Evolutionary conservation across 2,329 filamentous ascomycete species (phyloP), one percentile per base, ranked within the genome.

Genomic region (Penicillium corylophilum): DNA sequence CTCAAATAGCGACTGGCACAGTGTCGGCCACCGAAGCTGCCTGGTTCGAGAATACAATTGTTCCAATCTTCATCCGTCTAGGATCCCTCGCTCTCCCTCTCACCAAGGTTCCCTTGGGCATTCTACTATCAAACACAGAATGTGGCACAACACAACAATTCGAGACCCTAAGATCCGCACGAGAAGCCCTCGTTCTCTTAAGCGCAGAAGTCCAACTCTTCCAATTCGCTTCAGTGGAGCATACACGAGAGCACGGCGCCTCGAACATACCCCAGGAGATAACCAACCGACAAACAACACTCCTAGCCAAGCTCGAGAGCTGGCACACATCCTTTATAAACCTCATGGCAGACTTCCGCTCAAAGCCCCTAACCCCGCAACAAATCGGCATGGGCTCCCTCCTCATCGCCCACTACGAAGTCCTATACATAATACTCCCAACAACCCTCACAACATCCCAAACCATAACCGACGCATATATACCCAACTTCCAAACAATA

Each of bases 41-140:
- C 7, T 45, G 64, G 18, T 31, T 69, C 2, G 54, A 65, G 8
- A 54, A 61, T 23, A 65, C 56, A 6, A 65, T 70, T 15, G 50
- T 67, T 9, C 66, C 67, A 0, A 56, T 68, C 3, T 68, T 70
- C 16, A 44, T 65, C n/a, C 66, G 63, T 13, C 45, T 70, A 10
- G 65, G 62, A 9, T 46, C 62, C 16, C 46, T 67, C 4, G 53
- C 59, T 29, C 50, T 62, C 18, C 51, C 50, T 3, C 45, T 51
- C 12, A 52, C 59, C 20, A 46, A 45, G 4, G 36, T 44, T 20
- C 57, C 57, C 22, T 50, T 58, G 28, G 45, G 28, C 6, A 47
- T 40, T 18, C 53, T 62, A 28, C 23, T 58, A 16, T 44, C 16
- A 26, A 55, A 70, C 39, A 18, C 42, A 26, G 44, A 44, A 35